Evolutionary conservation across 768 basidiomycete genomes (phyloP), one percentile per base, ranked within the genome.

Genomic region (Naganishia vishniacii): DNA sequence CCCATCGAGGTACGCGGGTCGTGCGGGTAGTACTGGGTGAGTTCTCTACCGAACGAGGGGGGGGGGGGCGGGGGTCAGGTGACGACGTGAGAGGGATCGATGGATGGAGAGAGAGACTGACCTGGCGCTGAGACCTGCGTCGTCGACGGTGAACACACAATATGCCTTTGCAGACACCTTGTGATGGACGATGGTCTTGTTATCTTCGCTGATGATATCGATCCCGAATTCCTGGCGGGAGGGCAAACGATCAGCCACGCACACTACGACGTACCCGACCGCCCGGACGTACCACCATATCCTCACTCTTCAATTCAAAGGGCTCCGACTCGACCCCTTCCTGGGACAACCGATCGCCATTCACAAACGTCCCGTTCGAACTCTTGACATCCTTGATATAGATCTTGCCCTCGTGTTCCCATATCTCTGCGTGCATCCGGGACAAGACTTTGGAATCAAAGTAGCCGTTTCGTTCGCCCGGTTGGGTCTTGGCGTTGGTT

Each of bases 371-470:
- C 1, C 95, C 95, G 68, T 99, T 99, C 0, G 90, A 92, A 68
- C 88, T 91, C 81, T 94, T 94, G 74, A 97, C 91, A 77, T 98
- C 95, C 79, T 91, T 94, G 82, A 99, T 98, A 81, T 80, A 94
- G 78, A 98, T 92, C 91, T 97, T 62, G 48, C 84, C 85, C 45
- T 78, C 81, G 66, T 94, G 90, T 80, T 90, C 78, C 92, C 94
- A 99, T n/a, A 99, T 89, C 79, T 98, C 94, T 15, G 94, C 94
- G 74, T 98, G 94, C 80, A 89, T 88, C 69, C 94, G 82, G 70
- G 88, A 90, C 66, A 99, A 81, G 8, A 98, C 87, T 75, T 98
- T 97, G 25, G 87, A 88, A 80, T 98, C 94, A 76, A 99, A 97
- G 80, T 88, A 99, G 11, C 92, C 94, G 74, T 99, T 97, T 72